Evolutionary conservation across 371 early-diverging fungal genomes (phyloP).

Genomic region (Hamiltosporidium tvaerminnensis): DNA sequence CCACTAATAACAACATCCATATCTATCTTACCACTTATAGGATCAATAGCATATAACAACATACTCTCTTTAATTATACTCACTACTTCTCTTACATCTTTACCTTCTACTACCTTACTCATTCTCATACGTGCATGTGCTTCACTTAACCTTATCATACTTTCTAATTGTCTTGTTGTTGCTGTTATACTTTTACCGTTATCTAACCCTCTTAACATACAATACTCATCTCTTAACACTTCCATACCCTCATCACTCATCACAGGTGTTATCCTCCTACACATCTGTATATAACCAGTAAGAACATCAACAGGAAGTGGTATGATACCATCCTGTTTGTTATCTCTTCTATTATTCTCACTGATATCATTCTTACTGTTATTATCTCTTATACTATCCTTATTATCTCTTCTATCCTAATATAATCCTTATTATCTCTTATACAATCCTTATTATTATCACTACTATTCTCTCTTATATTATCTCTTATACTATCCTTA

Average conservation of each 20-base stretch:
- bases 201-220: slow-evolving; percentile 66
- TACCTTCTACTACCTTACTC: background rate
- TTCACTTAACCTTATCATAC: slow-evolving; percentile 88
- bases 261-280: slow-evolving; percentile 62
- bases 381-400: background rate
- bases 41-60: slow-evolving; percentile 83
- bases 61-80: slow-evolving; percentile 71
- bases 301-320: slow-evolving; percentile 24
- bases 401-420: background rate
- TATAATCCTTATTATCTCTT: background rate
- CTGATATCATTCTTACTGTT: background rate
- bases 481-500: background rate
- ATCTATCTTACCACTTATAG: slow-evolving; percentile 85
- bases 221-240: slow-evolving; percentile 64
- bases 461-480: background rate
- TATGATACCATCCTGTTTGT: slow-evolving; percentile 5
- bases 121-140: slow-evolving; percentile 85
- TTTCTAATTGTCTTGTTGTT: slow-evolving; percentile 93
- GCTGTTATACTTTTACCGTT: slow-evolving; percentile 69
- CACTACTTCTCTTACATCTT: slow-evolving; percentile 66
- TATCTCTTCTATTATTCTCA: background rate
- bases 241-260: slow-evolving; percentile 59
- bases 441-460: background rate
- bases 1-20: slow-evolving; percentile 86
- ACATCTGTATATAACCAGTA: slow-evolving; percentile 57